These are phyloP conservation scores for Boletus bicolor DNA, from an alignment of 768 basidiomycete genomes.

Conservation along the genomic window DNA sequence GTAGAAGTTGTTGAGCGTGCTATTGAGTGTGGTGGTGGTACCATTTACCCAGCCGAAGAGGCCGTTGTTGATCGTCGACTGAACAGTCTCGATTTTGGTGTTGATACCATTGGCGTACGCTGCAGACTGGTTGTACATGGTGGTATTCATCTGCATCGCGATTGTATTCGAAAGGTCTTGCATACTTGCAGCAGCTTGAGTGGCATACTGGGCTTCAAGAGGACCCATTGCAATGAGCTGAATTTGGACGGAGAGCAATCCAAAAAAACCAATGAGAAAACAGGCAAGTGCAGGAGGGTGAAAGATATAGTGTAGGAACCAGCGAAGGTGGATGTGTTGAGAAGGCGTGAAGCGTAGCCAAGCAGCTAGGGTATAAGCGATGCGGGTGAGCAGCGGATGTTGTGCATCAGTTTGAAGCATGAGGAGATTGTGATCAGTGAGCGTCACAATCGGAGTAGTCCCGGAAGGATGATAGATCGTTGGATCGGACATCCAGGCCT, in stretches of 20 bases:
- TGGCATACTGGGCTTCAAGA: conserved; percentile 64
- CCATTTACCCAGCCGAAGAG: conserved; percentile 94
- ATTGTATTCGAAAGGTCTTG: conserved; percentile 69
- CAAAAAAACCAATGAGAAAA: conserved; percentile 90
- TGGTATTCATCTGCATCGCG: conserved; percentile 70
- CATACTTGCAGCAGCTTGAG: conserved; percentile 56
- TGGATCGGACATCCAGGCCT: conserved; percentile 76
- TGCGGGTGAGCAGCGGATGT: conserved; percentile 71
- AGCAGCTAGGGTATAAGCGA: conserved; percentile 52
- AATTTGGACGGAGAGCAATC: conserved; percentile 79
- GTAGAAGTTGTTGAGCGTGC: conserved; percentile 85
- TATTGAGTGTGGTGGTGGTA: conserved; percentile 84
- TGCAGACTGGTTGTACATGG: conserved; percentile 79
- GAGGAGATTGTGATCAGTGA: conserved; percentile 76
- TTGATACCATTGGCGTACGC: conserved; percentile 81
- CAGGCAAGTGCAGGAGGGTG: conserved; percentile 89
- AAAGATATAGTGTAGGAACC: conserved; percentile 90
- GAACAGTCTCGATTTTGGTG: conserved; percentile 59
- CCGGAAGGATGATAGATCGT: conserved; percentile 44
- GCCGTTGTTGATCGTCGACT: conserved; percentile 78
- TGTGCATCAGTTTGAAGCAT: conserved; percentile 64
- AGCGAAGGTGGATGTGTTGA: conserved; percentile 69
- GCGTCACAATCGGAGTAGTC: conserved; percentile 48
- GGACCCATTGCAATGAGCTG: conserved; percentile 81
- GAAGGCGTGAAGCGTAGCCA: conserved; percentile 54